Conservation (phyloP, 805 yeast species). For the Blastobotrys terrestris region DNA sequence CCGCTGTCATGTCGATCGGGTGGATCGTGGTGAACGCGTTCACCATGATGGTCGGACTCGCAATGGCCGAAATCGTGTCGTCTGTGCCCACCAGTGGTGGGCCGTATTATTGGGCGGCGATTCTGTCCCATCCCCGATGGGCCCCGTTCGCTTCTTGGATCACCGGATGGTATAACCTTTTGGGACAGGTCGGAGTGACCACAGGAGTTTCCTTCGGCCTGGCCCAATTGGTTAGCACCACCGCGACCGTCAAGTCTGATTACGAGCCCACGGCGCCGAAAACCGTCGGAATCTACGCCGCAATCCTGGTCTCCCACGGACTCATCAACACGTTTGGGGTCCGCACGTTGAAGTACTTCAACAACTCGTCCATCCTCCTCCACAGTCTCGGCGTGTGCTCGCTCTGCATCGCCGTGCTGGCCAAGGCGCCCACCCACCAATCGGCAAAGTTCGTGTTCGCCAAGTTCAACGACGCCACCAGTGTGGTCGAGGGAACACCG, state of each 20-base stretch:
- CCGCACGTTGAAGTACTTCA: conserved; percentile 51
- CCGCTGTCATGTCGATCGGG: conserved; percentile 64
- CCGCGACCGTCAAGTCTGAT: conserved; percentile 12
- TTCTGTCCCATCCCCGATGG: conserved; percentile 20
- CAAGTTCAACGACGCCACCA: conserved; percentile 26
- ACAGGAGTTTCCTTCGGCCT: conserved; percentile 19
- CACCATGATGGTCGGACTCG: conserved; percentile 51
- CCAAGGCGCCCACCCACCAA: conserved; percentile 32
- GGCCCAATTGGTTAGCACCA: conserved; percentile 16
- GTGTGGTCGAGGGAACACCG: conserved; percentile 48
- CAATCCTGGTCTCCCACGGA: conserved; percentile 49
- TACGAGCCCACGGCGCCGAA: conserved; percentile 17
- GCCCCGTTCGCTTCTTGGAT: conserved; percentile 23
- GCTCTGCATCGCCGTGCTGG: conserved; percentile 28
- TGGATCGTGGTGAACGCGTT: conserved; percentile 57
- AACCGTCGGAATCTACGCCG: conserved; percentile 45
- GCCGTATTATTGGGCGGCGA: conserved; percentile 54
- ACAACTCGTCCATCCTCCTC: conserved; percentile 49
- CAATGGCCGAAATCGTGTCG: conserved; percentile 62
- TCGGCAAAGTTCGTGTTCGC: conserved; percentile 17
- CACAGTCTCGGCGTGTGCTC: conserved; percentile 49
- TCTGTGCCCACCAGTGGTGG: conserved; percentile 76
- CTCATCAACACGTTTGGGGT: conserved; percentile 52
- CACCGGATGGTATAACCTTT: conserved; percentile 25
- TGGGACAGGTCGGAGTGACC: conserved; percentile 20